Conservation (phyloP, 148 eudicot genomes). For the Arctostaphylos glauca region DNA sequence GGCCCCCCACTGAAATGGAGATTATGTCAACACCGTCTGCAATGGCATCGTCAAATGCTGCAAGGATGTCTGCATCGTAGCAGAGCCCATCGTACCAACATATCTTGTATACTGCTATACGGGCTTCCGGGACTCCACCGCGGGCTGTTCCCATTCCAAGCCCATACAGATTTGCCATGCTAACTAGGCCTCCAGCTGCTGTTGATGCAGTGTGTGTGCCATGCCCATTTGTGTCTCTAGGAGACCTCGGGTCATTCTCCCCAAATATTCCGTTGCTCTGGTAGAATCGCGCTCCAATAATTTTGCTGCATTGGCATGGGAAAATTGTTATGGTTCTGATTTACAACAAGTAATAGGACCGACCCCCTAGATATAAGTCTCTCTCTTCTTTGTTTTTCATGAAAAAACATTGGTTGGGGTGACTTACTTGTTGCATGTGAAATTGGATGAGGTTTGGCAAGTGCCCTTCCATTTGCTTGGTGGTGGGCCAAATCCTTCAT, state of each 20-base stretch:
- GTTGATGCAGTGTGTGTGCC: slow-evolving; percentile 55
- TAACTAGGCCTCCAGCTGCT: slow-evolving; percentile 41
- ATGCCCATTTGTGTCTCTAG: slow-evolving; percentile 48
- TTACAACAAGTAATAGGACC: too few relatives aligned
- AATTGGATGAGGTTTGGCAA: neutral
- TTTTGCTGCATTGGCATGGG: neutral
- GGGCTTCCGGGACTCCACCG: slow-evolving; percentile 46
- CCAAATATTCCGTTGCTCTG: neutral
- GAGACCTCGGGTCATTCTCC: slow-evolving; percentile 17
- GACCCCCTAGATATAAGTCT: too few relatives aligned
- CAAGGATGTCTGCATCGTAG: slow-evolving; percentile 33
- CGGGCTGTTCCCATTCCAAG: slow-evolving; percentile 41
- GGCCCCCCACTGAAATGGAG: slow-evolving; percentile 40
- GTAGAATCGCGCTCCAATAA: neutral
- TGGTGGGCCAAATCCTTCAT: neutral
- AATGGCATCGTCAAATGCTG: slow-evolving; percentile 61
- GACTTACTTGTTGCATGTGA: slow-evolving; percentile 12
- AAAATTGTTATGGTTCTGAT: too few relatives aligned
- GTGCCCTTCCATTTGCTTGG: slow-evolving; percentile 2
- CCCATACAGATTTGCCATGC: slow-evolving; percentile 31
- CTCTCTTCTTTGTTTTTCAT: too few relatives aligned
- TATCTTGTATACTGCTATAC: slow-evolving; percentile 49
- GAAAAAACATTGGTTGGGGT: too few relatives aligned
- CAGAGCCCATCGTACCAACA: slow-evolving; percentile 42
- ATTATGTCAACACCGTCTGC: slow-evolving; percentile 61